Conservation (phyloP, 139 green algal genomes). For the Dunaliella sp. region DNA sequence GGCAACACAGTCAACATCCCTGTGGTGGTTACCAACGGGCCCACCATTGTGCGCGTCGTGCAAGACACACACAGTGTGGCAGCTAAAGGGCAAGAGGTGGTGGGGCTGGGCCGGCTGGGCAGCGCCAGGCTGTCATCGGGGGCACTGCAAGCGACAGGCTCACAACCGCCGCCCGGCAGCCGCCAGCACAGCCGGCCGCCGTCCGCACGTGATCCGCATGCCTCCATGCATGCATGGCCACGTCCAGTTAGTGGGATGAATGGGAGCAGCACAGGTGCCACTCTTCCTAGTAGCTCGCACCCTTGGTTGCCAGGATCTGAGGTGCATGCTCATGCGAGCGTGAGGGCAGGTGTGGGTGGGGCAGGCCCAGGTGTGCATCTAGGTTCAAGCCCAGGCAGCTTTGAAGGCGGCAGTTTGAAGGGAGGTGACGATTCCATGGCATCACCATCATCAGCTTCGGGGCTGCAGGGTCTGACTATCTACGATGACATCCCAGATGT, state of each 20-base stretch:
- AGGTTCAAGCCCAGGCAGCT: no score
- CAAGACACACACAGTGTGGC: not conserved
- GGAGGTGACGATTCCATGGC: no score
- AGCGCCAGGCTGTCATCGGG: not conserved
- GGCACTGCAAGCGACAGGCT: no score
- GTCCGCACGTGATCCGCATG: not conserved
- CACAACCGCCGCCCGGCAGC: no score
- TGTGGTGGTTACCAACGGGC: not conserved
- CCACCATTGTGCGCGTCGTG: not conserved
- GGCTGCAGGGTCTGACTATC: no score
- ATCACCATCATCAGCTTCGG: not conserved
- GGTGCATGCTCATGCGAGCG: no score
- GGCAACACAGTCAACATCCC: not conserved
- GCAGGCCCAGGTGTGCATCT: no score
- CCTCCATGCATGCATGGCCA: not conserved
- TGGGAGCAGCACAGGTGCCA: not conserved
- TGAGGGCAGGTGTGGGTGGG: no score
- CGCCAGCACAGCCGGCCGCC: not conserved
- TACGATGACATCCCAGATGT: slow-evolving; percentile 35
- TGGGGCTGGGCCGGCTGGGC: not conserved
- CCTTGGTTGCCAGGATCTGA: no score
- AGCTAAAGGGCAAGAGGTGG: not conserved
- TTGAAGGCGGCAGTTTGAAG: no score
- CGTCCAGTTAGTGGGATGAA: not conserved
- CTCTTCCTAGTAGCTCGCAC: no score